Conservation (phyloP, 1,284 basidiomycete genomes). For the Cutaneotrichosporon sp. region DNA sequence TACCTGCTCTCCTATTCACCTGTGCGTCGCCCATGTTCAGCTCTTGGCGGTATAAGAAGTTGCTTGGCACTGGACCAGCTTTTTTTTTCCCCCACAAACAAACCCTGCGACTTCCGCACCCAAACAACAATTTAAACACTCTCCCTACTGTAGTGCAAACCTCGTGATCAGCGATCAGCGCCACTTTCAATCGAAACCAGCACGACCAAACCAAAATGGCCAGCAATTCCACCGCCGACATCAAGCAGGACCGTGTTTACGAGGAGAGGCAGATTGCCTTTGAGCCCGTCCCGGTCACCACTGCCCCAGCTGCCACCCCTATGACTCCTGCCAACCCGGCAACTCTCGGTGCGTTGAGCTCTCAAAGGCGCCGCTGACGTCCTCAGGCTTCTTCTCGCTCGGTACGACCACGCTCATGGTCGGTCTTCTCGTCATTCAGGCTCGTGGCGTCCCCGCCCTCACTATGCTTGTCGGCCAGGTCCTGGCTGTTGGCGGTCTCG, state of each 20-base stretch:
- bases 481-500: conserved; percentile 19
- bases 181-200: background rate
- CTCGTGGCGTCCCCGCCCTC: conserved; percentile 13
- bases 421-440: conserved; percentile 19
- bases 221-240: conserved; percentile 1
- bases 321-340: conserved; percentile 12
- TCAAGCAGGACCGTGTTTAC: conserved; percentile 9
- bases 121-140: background rate
- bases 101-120: background rate
- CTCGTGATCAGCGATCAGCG: background rate
- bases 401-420: conserved; percentile 22
- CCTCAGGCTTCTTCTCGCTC: conserved; percentile 21
- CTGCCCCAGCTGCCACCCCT: background rate
- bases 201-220: background rate
- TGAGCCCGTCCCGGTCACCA: background rate
- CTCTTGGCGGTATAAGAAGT: too few relatives aligned
- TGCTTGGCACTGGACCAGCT: background rate
- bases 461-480: conserved; percentile 20
- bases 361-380: background rate
- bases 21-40: background rate
- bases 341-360: conserved; percentile 12
- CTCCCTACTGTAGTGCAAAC: background rate
- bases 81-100: conserved; percentile 1
- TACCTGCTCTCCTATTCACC: background rate
- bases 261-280: conserved; percentile 10